Base-by-base conservation (phyloP, 352 stramenopile genomes). In the Pythium vanterpoolii region DNA sequence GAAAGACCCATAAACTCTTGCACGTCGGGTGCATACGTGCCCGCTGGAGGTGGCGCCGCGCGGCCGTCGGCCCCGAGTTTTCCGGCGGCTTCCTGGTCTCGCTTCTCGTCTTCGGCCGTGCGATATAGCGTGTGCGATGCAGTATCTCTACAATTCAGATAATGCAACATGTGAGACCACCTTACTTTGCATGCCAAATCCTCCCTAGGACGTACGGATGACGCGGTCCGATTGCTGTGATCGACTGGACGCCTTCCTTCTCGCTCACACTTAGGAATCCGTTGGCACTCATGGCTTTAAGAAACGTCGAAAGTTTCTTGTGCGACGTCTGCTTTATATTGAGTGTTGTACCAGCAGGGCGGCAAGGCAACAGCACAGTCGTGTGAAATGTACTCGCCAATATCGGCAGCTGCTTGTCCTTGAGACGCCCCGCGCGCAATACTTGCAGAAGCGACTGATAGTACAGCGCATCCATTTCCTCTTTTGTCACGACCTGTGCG, bases 281-380 rank as follows among this genome's bases (percentile, higher is more conserved):
- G n/a, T 78, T 58, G 0, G 60, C 44, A 27, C 63, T 68, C 86
- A 95, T 93, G 21, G 62, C 54, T 42, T 78, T 84, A 8, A 95
- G 51, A 54, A 93, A 93, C 11, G 70, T 64, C 1, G 83, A 95
- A 4, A 87, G 60, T 59, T 95, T 92, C 74, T 91, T 93, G 67
- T 90, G 89, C 21, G 82, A 87, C 26, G 69, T 83, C 23, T 86
- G 77, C 58, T 95, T 93, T 36, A 93, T 69, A 33, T 89, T 86
- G 44, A 95, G 69, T 11, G 70, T 73, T 14, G 74, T 58, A 11
- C 73, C 78, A 1, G 73, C 80, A 2, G 74, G 72, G 8, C 86
- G 82, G 38, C 69, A 79, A 1, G 83, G 82, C 16, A 95, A 63
- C 26, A 95, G 40, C 9, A 89, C 68, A 7, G 70, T 81, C 9